These are phyloP conservation scores for Scytalidium lignicola DNA, from an alignment of 2,329 filamentous ascomycete genomes.

Conservation along the genomic window DNA sequence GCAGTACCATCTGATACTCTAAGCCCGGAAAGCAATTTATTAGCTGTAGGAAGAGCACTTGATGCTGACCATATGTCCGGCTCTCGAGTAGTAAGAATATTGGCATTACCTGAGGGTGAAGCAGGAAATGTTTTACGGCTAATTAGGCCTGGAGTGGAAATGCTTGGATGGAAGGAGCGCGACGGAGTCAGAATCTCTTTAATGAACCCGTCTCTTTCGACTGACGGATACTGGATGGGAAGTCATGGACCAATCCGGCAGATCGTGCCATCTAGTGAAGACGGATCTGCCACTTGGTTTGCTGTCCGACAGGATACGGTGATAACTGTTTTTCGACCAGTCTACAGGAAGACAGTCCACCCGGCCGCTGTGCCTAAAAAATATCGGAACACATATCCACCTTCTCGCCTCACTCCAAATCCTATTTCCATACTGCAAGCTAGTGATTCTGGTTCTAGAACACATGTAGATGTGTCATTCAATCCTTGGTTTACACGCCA, in stretches of 20 bases:
- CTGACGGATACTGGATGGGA: conserved; percentile 25
- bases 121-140: conserved; percentile 25
- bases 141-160: conserved; percentile 20
- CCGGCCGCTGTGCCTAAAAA: conserved; percentile 4
- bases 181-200: conserved; percentile 15
- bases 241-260: conserved; percentile 41
- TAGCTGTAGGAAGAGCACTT: conserved; percentile 17
- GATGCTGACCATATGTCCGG: conserved; percentile 14
- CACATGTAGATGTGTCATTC: conserved; percentile 61
- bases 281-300: conserved; percentile 34
- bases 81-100: conserved; percentile 12
- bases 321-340: conserved; percentile 37
- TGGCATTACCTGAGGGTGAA: conserved; percentile 23
- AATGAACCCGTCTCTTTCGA: conserved; percentile 13
- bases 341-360: conserved; percentile 14
- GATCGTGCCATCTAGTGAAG: conserved; percentile 36
- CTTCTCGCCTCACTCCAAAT: conserved; percentile 51
- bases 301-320: conserved; percentile 38
- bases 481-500: conserved; percentile 57
- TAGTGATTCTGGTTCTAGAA: conserved; percentile 45
- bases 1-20: conserved; percentile 3
- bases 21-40: conserved; percentile 11
- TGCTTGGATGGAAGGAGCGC: conserved; percentile 21
- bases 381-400: conserved; percentile 13
- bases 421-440: conserved; percentile 48